Conservation (phyloP, 495 filamentous ascomycete genomes). For the Xylaria castorea region DNA sequence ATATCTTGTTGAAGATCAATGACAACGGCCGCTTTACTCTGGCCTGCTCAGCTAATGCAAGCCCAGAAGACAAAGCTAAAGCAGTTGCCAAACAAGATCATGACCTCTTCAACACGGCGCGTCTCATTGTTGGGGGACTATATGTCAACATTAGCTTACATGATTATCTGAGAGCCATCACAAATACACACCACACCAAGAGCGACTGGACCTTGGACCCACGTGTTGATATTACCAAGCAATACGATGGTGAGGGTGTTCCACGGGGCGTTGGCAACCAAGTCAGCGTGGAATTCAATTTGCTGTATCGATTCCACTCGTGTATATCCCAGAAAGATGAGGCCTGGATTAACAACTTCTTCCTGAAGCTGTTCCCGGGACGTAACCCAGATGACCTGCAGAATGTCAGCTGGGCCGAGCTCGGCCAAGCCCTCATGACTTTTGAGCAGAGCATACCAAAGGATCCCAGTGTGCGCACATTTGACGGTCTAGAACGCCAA, state of each 20-base stretch:
- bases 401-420: slow-evolving; percentile 51
- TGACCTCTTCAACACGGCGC: slow-evolving; percentile 79
- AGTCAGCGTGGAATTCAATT: slow-evolving; percentile 78
- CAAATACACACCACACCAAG: slow-evolving; percentile 73
- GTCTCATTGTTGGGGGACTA: slow-evolving; percentile 75
- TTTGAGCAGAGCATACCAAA: slow-evolving; percentile 59
- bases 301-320: slow-evolving; percentile 77
- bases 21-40: slow-evolving; percentile 57
- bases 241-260: slow-evolving; percentile 56
- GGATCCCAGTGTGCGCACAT: slow-evolving; percentile 65
- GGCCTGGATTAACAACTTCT: slow-evolving; percentile 68
- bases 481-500: slow-evolving; percentile 65
- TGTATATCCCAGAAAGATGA: slow-evolving; percentile 70
- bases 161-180: slow-evolving; percentile 82
- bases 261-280: slow-evolving; percentile 75
- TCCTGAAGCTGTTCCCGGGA: slow-evolving; percentile 62
- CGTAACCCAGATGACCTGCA: slow-evolving; percentile 59
- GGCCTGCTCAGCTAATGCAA: slow-evolving; percentile 46
- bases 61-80: slow-evolving; percentile 48
- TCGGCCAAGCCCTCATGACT: slow-evolving; percentile 48
- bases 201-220: slow-evolving; percentile 81
- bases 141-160: slow-evolving; percentile 79
- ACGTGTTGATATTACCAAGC: slow-evolving; percentile 64
- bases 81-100: slow-evolving; percentile 69
- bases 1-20: slow-evolving; percentile 70